A percentile compares a stretch with the other conserved stretches of the same genome.
These are phyloP conservation scores for Oryza australiensis DNA, from an alignment of 176 grass and related monocot genomes.

Conservation along the genomic window DNA sequence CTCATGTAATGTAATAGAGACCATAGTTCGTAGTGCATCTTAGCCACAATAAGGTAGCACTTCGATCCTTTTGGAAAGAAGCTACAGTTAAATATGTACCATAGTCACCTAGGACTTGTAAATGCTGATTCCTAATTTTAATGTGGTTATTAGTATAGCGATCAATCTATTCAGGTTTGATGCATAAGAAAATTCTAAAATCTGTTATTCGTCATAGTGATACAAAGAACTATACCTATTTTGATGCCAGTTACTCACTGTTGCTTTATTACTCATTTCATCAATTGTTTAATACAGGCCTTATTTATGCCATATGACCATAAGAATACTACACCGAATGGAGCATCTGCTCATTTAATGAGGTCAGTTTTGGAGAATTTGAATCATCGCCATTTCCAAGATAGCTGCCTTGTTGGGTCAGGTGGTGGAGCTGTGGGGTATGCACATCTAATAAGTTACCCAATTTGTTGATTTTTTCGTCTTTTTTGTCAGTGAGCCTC, in stretches of 20 bases:
- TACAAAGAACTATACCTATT: background rate
- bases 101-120: no score
- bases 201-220: background rate
- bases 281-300: constrained; percentile 54
- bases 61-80: no score
- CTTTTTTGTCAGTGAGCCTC: background rate
- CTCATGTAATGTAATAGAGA: no score
- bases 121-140: no score
- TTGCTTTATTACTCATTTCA: background rate
- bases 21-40: no score
- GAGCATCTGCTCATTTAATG: constrained; percentile 68
- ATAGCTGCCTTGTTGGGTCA: constrained; percentile 88
- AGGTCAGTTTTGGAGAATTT: constrained; percentile 75
- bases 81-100: no score
- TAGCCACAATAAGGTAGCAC: no score
- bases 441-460: constrained; percentile 23
- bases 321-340: constrained; percentile 85
- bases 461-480: background rate
- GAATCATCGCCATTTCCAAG: constrained; percentile 84
- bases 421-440: constrained; percentile 96
- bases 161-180: background rate
- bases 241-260: background rate
- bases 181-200: background rate
- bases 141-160: background rate
- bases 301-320: constrained; percentile 99